Evolutionary conservation across 2,329 filamentous ascomycete species (phyloP).

Genomic region (Paracoccidioides brasiliensis): DNA sequence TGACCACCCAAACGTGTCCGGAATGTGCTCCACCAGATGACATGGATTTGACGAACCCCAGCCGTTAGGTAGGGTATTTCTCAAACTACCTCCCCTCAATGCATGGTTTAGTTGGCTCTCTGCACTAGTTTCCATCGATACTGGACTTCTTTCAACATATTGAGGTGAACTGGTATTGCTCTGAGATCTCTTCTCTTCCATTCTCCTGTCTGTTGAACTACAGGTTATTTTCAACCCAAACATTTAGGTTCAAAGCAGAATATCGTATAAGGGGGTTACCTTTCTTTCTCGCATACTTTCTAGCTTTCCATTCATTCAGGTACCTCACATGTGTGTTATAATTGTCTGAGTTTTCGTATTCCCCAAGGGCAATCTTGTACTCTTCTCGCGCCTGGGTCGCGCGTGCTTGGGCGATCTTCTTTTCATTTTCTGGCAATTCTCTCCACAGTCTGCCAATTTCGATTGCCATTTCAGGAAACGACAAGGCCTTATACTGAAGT

Average conservation of each 20-base stretch:
- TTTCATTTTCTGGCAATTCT: slow-evolving; percentile 5
- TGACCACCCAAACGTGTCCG: slow-evolving; percentile 4
- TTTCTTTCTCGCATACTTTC: slow-evolving; percentile 4
- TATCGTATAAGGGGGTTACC: not conserved
- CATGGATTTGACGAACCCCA: not conserved
- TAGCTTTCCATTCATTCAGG: slow-evolving; percentile 4
- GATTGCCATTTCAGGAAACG: slow-evolving; percentile 7
- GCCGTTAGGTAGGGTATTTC: not conserved
- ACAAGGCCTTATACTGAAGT: slow-evolving; percentile 4
- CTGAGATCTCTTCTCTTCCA: not conserved
- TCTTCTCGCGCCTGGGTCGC: slow-evolving; percentile 4
- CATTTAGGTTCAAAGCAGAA: not conserved
- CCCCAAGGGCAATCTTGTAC: slow-evolving; percentile 2
- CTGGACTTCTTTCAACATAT: slow-evolving; percentile 1
- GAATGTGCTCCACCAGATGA: not conserved
- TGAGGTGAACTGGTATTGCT: not conserved
- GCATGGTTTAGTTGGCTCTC: not conserved
- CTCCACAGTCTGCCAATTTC: slow-evolving; percentile 7
- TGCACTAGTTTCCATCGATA: not conserved
- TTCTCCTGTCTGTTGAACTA: not conserved
- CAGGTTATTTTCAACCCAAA: not conserved
- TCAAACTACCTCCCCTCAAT: not conserved
- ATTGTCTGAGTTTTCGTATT: slow-evolving; percentile 5
- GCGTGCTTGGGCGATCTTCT: slow-evolving; percentile 1
- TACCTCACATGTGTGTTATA: slow-evolving; percentile 3